phyloP scores from a whole-genome alignment of 176 grass and related monocot genomes.

The Oryza punctata region DNA sequence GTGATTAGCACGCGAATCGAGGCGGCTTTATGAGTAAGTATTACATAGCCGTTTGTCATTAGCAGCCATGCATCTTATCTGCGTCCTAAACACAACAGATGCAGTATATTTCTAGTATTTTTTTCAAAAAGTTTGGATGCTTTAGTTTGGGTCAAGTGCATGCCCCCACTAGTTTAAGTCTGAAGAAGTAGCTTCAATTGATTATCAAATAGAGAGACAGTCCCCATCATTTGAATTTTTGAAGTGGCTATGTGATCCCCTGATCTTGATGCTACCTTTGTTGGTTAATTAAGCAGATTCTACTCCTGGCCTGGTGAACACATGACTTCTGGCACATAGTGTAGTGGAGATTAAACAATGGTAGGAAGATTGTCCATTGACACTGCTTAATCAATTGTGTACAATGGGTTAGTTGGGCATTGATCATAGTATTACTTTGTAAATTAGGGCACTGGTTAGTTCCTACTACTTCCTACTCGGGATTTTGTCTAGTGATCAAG shows the following conservation, averaged over 20 bases:
- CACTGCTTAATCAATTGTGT: background rate
- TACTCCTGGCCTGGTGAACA: background rate
- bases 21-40: background rate
- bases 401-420: constrained; percentile 1
- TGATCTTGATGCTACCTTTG: background rate
- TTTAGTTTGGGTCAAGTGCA: constrained; percentile 17
- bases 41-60: constrained; percentile 38
- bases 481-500: constrained; percentile 1
- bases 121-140: constrained; percentile 39
- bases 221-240: constrained; percentile 30
- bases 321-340: background rate
- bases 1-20: constrained; percentile 29
- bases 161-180: constrained; percentile 13
- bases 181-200: constrained; percentile 7
- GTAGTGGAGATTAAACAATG: background rate
- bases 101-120: background rate
- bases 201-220: background rate
- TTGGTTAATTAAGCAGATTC: background rate
- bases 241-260: constrained; percentile 29
- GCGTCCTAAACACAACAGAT: constrained; percentile 21
- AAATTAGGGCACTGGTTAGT: constrained; percentile 3
- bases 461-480: background rate
- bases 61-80: constrained; percentile 20
- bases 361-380: background rate
- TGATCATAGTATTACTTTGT: background rate